These are phyloP conservation scores for Leccinum imitatum DNA, from an alignment of 768 basidiomycete genomes.

Conservation along the genomic window DNA sequence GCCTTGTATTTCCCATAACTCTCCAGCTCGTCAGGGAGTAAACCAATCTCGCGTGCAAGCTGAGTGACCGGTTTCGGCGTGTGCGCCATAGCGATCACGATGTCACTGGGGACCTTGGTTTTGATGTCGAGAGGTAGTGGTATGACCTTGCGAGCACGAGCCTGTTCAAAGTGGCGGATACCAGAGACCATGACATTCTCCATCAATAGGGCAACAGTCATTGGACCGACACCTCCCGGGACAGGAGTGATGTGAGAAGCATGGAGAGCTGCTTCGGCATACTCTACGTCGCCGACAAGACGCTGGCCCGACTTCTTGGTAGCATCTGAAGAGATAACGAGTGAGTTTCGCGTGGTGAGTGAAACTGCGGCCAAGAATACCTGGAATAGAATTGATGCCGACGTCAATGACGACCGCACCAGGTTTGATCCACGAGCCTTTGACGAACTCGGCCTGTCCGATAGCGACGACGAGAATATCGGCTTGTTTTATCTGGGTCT, in stretches of 20 bases:
- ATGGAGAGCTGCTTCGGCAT: slow-evolving; percentile 64
- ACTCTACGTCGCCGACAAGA: slow-evolving; percentile 95
- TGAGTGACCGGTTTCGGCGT: slow-evolving; percentile 85
- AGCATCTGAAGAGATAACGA: slow-evolving; percentile 49
- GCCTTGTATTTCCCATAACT: slow-evolving; percentile 96
- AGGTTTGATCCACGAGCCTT: slow-evolving; percentile 93
- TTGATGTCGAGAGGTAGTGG: slow-evolving; percentile 79
- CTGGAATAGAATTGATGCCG: slow-evolving; percentile 94
- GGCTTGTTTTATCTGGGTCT: slow-evolving; percentile 68
- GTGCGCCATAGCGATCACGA: slow-evolving; percentile 94
- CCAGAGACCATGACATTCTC: slow-evolving; percentile 87
- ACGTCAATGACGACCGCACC: slow-evolving; percentile 97
- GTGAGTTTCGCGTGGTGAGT: not conserved
- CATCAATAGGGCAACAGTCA: slow-evolving; percentile 99
- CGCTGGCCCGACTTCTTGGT: slow-evolving; percentile 95
- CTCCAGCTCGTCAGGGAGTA: slow-evolving; percentile 85
- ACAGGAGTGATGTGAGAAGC: slow-evolving; percentile 96
- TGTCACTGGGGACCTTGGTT: slow-evolving; percentile 91
- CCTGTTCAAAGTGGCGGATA: slow-evolving; percentile 72
- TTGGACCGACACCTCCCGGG: slow-evolving; percentile 98
- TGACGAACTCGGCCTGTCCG: slow-evolving; percentile 85
- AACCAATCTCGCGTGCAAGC: slow-evolving; percentile 85
- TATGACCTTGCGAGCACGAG: slow-evolving; percentile 64
- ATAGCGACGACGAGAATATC: slow-evolving; percentile 98
- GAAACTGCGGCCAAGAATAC: slow-evolving; percentile 38